These are phyloP conservation scores for Beauveria caledonica DNA, from an alignment of 2,329 filamentous ascomycete species.

Conservation along the genomic window DNA sequence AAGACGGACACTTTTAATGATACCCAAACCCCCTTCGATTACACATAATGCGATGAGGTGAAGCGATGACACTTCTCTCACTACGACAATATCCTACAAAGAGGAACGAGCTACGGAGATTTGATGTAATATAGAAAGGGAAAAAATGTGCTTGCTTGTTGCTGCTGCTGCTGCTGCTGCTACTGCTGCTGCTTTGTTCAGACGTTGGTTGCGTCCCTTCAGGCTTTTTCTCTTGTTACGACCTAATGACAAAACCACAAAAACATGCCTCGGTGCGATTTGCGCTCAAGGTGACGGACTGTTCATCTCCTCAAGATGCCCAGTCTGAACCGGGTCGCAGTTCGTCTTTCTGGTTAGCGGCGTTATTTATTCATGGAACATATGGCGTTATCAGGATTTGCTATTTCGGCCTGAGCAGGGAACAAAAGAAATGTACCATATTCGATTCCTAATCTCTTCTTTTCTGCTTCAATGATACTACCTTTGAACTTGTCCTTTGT, in stretches of 20 bases:
- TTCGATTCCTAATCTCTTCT: not conserved
- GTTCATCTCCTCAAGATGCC: not conserved
- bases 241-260: constrained; percentile 21
- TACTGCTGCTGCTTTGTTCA: constrained; percentile 2
- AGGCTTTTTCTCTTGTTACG: constrained; percentile 17
- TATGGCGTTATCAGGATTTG: constrained; percentile 3
- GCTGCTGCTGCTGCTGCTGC: constrained; percentile 4
- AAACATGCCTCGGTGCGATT: not conserved
- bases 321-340: not conserved
- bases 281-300: not conserved
- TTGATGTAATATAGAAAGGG: constrained; percentile 8
- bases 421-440: constrained; percentile 6
- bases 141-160: constrained; percentile 4
- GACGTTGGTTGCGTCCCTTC: not conserved
- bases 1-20: constrained; percentile 24
- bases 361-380: constrained; percentile 5
- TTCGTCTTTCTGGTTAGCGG: not conserved
- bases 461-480: not conserved
- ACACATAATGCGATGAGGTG: constrained; percentile 7
- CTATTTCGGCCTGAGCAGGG: not conserved
- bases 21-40: constrained; percentile 15
- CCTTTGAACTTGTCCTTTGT: not conserved
- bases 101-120: constrained; percentile 5
- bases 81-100: constrained; percentile 1
- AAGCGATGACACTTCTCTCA: constrained; percentile 6